Conservation (phyloP, 2,329 filamentous ascomycete species). For the Microascus cirrosus region DNA sequence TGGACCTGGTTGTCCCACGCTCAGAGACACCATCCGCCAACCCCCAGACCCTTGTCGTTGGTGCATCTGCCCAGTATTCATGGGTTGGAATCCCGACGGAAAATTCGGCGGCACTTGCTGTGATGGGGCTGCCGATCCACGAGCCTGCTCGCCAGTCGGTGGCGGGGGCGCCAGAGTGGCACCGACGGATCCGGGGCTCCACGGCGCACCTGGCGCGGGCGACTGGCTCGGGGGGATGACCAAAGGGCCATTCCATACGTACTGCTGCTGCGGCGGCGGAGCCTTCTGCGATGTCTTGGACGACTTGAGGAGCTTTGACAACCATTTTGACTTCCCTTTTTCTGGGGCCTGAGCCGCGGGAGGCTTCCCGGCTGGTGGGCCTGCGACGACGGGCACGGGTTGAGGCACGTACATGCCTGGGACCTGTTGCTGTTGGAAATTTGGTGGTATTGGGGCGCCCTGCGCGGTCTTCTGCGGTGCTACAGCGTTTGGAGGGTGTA, state of each 20-base stretch:
- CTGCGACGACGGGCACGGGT: background rate
- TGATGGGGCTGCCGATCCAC: background rate
- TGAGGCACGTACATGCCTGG: background rate
- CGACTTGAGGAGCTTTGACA: constrained; percentile 1
- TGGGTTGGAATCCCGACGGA: background rate
- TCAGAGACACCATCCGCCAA: background rate
- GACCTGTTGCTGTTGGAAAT: background rate
- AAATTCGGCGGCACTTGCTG: background rate
- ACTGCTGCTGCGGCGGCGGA: background rate
- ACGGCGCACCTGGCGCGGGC: background rate
- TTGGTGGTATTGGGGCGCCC: background rate
- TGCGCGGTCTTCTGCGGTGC: background rate
- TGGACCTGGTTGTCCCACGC: background rate
- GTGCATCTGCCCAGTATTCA: background rate
- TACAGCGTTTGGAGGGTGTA: background rate
- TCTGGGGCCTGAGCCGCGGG: background rate
- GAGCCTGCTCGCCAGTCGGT: background rate
- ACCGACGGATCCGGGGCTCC: background rate
- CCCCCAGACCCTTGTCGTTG: background rate
- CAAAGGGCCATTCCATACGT: background rate
- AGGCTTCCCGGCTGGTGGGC: background rate
- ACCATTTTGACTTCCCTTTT: constrained; percentile 4
- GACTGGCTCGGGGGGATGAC: background rate
- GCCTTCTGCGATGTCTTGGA: constrained; percentile 2
- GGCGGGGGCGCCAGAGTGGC: background rate